A percentile compares a stretch with the other conserved stretches of the same genome.
Evolutionary conservation across 306 rosid species (phyloP).

Genomic region (Trifolium pratense): DNA sequence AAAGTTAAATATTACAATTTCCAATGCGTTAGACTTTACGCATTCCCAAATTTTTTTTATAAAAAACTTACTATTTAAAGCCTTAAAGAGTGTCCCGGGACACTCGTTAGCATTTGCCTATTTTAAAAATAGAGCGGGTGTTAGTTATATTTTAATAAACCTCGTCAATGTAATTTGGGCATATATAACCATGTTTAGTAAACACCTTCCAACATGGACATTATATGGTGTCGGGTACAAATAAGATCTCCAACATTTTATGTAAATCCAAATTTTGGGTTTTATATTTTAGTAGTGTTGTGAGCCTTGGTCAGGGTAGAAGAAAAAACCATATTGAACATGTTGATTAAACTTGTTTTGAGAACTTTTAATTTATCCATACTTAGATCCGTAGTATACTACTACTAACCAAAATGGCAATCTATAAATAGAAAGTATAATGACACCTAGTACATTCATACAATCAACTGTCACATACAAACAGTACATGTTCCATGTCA

Average conservation of each 20-base stretch:
- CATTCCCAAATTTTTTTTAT: too few species aligned
- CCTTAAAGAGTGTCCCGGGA: too few species aligned
- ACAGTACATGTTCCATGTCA: conserved; percentile 3
- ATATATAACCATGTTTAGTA: too few species aligned
- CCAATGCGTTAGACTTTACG: too few species aligned
- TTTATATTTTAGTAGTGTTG: not conserved
- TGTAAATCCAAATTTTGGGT: not conserved
- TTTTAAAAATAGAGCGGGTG: too few species aligned
- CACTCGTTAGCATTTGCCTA: too few species aligned
- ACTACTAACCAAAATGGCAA: not conserved
- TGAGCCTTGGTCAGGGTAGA: not conserved
- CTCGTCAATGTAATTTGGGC: too few species aligned
- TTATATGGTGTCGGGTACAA: too few species aligned
- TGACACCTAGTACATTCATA: not conserved
- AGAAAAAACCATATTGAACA: not conserved
- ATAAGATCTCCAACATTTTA: not conserved
- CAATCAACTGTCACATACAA: conserved; percentile 4
- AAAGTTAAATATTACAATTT: too few species aligned
- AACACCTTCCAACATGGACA: too few species aligned
- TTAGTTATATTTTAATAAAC: too few species aligned
- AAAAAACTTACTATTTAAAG: too few species aligned
- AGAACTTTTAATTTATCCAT: not conserved
- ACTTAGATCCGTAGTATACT: not conserved
- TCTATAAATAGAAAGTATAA: not conserved
- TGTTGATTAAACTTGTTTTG: not conserved